These are phyloP conservation scores for Myotisia sp. DNA, from an alignment of 2,329 filamentous ascomycete genomes.

Conservation along the genomic window DNA sequence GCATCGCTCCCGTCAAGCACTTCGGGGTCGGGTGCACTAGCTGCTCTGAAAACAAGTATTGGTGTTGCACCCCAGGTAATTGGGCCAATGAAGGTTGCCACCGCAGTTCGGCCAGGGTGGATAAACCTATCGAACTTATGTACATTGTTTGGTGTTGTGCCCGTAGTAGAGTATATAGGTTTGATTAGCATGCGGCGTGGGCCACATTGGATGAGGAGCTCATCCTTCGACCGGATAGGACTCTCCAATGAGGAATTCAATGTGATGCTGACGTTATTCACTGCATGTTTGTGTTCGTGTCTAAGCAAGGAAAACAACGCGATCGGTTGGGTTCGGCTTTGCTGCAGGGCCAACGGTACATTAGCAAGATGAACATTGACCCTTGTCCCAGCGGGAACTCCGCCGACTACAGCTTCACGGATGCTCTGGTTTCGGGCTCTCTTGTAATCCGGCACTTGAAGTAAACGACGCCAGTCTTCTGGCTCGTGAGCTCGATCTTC, in stretches of 20 bases:
- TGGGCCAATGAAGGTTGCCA: conserved; percentile 80
- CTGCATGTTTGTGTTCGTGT: conserved; percentile 88
- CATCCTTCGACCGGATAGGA: conserved; percentile 80
- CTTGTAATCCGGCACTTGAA: conserved; percentile 82
- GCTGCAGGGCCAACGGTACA: conserved; percentile 42
- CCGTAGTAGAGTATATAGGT: conserved; percentile 77
- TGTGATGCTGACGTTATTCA: conserved; percentile 78
- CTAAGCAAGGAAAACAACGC: conserved; percentile 74
- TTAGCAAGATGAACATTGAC: conserved; percentile 63
- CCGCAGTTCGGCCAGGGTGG: conserved; percentile 76
- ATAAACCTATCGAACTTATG: conserved; percentile 92
- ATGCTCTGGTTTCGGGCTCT: conserved; percentile 61
- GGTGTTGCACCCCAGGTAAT: conserved; percentile 89
- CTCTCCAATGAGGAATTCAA: conserved; percentile 60
- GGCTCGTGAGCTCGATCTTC: conserved; percentile 81
- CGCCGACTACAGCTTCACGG: conserved; percentile 76
- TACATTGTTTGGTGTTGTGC: conserved; percentile 86
- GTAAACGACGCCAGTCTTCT: conserved; percentile 71
- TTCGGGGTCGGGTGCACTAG: conserved; percentile 21
- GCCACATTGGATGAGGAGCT: conserved; percentile 82
- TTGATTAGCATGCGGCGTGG: conserved; percentile 76
- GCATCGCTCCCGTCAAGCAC: conserved; percentile 31
- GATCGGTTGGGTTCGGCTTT: conserved; percentile 42
- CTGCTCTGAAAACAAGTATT: conserved; percentile 66
- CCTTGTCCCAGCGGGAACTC: conserved; percentile 67